Base-by-base conservation (phyloP, 257 asterid genomes). In the Schizonepeta tenuifolia region DNA sequence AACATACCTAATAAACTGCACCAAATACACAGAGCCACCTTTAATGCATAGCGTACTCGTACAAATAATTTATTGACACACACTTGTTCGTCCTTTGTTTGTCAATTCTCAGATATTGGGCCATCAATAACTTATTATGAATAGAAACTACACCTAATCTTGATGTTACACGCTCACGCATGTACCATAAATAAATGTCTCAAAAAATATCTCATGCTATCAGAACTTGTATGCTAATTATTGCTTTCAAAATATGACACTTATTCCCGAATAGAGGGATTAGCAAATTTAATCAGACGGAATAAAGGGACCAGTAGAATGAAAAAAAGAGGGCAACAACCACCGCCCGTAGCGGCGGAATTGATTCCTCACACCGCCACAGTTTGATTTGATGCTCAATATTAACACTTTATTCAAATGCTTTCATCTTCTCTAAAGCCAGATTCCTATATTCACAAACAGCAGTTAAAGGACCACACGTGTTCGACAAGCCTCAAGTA, bases 351-450 rank as follows among this genome's bases (percentile, higher is more conserved):
- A 43, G 51, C 68, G 43, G 61, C 53, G 26, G 21, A 69, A 75
- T 60, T 69, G 63, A 70, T 70, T 76, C 80, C 44, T 28, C 47
- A 65, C 24, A 43, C n/a, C n/a, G n/a, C 56, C 56, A 57, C 24
- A 55, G 49, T 64, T 46, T 18, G 35, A 38, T 64, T 46, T 18
- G 35, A 38, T 36, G 14, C 67, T 17, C 38, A n/a, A n/a, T n/a
- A n/a, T n/a, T n/a, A n/a, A n/a, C n/a, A n/a, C n/a, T n/a, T n/a
- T n/a, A n/a, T n/a, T n/a, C n/a, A n/a, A n/a, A n/a, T n/a, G n/a
- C n/a, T n/a, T n/a, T 56, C 43, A 57, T 58, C 55, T 9, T 31
- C 55, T 33, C 53, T 57, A 21, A 36, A 49, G 63, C 43, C 55
- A 59, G 66, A 74, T 75, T 75, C 70, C n/a, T 18, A 60, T 36